Percentiles rank a stretch among this genome's conserved stretches.
Conservation (phyloP, 2,329 filamentous ascomycete genomes). For the Furcasterigmium sp. region DNA sequence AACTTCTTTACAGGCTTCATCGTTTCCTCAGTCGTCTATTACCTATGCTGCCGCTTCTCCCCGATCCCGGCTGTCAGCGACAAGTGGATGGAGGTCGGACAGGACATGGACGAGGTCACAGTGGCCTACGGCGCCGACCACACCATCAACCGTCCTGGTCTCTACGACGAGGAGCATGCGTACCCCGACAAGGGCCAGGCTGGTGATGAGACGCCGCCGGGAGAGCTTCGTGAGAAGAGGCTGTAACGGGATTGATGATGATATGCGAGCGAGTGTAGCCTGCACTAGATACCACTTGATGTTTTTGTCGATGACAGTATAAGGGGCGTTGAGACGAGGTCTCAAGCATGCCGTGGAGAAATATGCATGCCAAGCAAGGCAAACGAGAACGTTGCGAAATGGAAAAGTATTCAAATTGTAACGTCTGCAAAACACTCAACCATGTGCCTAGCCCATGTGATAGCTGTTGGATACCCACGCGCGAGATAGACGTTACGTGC, state of each 20-base stretch:
- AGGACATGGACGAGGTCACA: slow-evolving; percentile 32
- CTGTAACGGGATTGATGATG: not conserved
- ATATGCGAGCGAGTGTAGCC: not conserved
- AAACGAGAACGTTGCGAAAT: too few relatives aligned
- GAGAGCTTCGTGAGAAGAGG: not conserved
- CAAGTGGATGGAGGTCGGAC: slow-evolving; percentile 70
- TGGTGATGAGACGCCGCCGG: not conserved
- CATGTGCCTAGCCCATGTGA: too few relatives aligned
- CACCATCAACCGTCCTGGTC: not conserved
- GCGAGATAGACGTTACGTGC: too few relatives aligned
- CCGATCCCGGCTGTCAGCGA: slow-evolving; percentile 72
- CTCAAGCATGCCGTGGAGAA: too few relatives aligned
- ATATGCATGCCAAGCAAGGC: too few relatives aligned
- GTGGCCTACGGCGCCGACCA: slow-evolving; percentile 1
- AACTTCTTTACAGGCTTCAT: slow-evolving; percentile 88
- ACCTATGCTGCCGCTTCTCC: slow-evolving; percentile 58
- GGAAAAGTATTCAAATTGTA: too few relatives aligned
- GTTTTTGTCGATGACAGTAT: too few relatives aligned
- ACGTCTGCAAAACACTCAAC: too few relatives aligned
- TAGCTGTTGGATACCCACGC: too few relatives aligned
- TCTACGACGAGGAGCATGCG: not conserved
- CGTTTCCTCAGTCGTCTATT: slow-evolving; percentile 64
- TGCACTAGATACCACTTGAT: not conserved
- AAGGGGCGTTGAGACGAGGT: too few relatives aligned
- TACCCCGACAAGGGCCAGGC: not conserved